Evolutionary conservation across 805 yeast species (phyloP).

Genomic region (Metschnikowia similis): DNA sequence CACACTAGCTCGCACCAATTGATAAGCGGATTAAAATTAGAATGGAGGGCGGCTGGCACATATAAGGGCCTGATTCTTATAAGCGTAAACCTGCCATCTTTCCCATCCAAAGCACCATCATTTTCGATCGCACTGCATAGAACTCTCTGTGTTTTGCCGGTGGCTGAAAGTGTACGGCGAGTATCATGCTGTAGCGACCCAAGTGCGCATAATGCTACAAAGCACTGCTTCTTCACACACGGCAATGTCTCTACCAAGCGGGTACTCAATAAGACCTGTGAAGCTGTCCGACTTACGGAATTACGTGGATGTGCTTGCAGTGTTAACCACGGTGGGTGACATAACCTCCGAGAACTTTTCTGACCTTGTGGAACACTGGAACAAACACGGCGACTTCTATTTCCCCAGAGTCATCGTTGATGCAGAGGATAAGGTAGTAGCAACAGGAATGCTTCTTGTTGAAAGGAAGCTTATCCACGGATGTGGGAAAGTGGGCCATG

Average conservation of each 20-base stretch:
- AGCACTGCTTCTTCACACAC: background rate
- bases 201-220: background rate
- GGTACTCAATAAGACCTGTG: constrained; percentile 62
- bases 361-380: constrained; percentile 57
- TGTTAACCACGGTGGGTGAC: constrained; percentile 80
- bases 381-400: constrained; percentile 47
- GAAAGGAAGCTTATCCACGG: constrained; percentile 82
- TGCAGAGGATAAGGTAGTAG: constrained; percentile 54
- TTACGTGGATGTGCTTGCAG: constrained; percentile 59
- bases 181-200: background rate
- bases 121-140: background rate
- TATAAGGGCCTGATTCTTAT: too few relatives aligned
- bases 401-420: constrained; percentile 66
- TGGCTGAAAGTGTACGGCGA: background rate
- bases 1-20: too few relatives aligned
- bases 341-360: constrained; percentile 50
- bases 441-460: constrained; percentile 75
- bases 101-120: background rate
- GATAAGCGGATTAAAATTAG: too few relatives aligned
- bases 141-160: background rate
- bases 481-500: constrained; percentile 85
- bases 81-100: too few relatives aligned
- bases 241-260: constrained; percentile 47
- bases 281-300: constrained; percentile 51
- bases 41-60: too few relatives aligned